Percentiles rank a stretch among this genome's conserved stretches.
These are phyloP conservation scores for Filosporella fistucella DNA, from an alignment of 495 filamentous ascomycete genomes.

Conservation along the genomic window DNA sequence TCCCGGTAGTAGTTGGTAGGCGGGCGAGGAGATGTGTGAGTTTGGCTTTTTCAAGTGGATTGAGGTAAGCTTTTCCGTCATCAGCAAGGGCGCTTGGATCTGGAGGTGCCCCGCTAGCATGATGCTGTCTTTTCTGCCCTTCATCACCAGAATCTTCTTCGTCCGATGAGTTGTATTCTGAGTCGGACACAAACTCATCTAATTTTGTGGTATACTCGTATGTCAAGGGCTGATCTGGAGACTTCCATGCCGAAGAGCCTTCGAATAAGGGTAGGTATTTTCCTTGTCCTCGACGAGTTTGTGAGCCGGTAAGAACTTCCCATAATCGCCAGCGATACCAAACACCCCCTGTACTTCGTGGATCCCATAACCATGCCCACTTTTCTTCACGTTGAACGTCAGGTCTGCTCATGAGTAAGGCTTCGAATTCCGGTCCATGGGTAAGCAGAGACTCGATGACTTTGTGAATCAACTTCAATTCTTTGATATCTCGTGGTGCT, in stretches of 20 bases:
- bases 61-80: slow-evolving; percentile 70
- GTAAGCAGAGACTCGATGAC: slow-evolving; percentile 74
- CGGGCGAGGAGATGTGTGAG: slow-evolving; percentile 74
- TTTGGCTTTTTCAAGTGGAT: slow-evolving; percentile 79
- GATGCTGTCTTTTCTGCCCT: slow-evolving; percentile 43
- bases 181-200: slow-evolving; percentile 73
- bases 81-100: slow-evolving; percentile 36
- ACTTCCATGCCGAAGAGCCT: slow-evolving; percentile 62
- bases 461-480: slow-evolving; percentile 81
- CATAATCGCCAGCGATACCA: slow-evolving; percentile 92
- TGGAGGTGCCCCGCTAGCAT: slow-evolving; percentile 41
- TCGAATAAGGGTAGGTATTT: slow-evolving; percentile 63
- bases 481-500: slow-evolving; percentile 71
- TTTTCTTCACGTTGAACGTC: slow-evolving; percentile 78
- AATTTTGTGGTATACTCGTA: slow-evolving; percentile 73
- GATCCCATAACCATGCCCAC: slow-evolving; percentile 94
- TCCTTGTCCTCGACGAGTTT: slow-evolving; percentile 27
- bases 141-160: slow-evolving; percentile 83
- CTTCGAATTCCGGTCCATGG: slow-evolving; percentile 86
- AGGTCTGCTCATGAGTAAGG: slow-evolving; percentile 79
- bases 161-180: slow-evolving; percentile 83
- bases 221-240: slow-evolving; percentile 59
- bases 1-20: slow-evolving; percentile 70
- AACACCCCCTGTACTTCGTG: slow-evolving; percentile 70
- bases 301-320: slow-evolving; percentile 65